These are phyloP conservation scores for Chlorella vulgaris DNA, from an alignment of 139 green algal genomes.

Conservation along the genomic window DNA sequence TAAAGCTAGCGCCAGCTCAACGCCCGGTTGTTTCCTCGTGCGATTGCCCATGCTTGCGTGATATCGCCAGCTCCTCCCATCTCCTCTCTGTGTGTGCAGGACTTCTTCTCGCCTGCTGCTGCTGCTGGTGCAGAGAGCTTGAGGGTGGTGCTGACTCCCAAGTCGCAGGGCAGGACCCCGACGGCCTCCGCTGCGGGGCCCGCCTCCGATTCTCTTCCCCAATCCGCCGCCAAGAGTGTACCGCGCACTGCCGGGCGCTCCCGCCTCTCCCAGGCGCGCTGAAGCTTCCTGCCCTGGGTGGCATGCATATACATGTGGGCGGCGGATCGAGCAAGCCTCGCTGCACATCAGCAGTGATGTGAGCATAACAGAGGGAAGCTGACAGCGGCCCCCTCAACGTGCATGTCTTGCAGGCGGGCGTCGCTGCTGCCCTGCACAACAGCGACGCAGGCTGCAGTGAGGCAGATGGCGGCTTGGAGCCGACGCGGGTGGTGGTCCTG, in stretches of 20 bases:
- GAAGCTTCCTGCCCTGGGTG: neutral
- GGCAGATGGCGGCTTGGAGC: neutral
- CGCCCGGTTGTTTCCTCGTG: no score
- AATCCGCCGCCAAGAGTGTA: slow-evolving; percentile 21
- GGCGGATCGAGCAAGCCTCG: neutral
- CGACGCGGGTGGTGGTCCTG: neutral
- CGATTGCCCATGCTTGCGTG: no score
- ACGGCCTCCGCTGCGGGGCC: neutral
- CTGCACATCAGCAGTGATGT: neutral
- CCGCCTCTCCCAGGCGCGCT: slow-evolving; percentile 30
- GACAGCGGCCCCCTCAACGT: no score
- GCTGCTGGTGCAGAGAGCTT: slow-evolving; percentile 2
- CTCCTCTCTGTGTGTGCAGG: slow-evolving; percentile 1
- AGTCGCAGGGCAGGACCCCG: slow-evolving; percentile 7
- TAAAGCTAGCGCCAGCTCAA: no score
- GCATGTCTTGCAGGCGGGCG: no score
- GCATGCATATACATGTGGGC: no score
- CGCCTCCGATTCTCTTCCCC: neutral
- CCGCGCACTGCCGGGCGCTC: slow-evolving; percentile 6
- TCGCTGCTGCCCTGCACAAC: no score
- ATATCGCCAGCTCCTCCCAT: neutral
- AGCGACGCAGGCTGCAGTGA: no score
- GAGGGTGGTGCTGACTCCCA: slow-evolving; percentile 26
- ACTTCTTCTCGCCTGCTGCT: slow-evolving; percentile 8
- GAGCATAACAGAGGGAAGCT: no score